These are phyloP conservation scores for Rhizophagus sp. DNA, from an alignment of 192 early-diverging fungal genomes.

Conservation along the genomic window DNA sequence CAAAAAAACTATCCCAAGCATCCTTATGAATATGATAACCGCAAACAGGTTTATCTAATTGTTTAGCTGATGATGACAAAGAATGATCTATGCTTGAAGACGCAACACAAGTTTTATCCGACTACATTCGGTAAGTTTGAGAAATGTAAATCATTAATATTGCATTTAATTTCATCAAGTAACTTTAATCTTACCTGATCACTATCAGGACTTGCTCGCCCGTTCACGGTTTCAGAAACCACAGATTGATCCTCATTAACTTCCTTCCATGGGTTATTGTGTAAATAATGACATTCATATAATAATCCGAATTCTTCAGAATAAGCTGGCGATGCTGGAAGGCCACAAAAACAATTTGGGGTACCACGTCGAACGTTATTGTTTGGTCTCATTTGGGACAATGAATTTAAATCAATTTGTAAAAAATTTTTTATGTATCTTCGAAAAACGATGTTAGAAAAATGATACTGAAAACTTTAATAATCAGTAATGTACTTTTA, in stretches of 20 bases:
- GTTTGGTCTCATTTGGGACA: too few relatives aligned
- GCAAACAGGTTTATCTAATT: slow-evolving; percentile 22
- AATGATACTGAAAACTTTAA: too few relatives aligned
- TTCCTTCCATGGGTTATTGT: not conserved
- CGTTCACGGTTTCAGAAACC: not conserved
- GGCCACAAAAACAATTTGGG: slow-evolving; percentile 31
- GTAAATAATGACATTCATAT: slow-evolving; percentile 32
- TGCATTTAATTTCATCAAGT: not conserved
- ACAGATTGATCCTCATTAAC: not conserved
- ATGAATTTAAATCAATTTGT: too few relatives aligned
- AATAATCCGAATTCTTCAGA: slow-evolving; percentile 36
- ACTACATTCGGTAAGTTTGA: not conserved
- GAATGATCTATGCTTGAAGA: not conserved
- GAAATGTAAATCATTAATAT: not conserved
- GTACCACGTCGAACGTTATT: too few relatives aligned
- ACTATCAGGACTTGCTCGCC: not conserved
- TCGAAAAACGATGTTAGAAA: too few relatives aligned
- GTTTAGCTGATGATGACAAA: not conserved
- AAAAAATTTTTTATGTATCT: too few relatives aligned
- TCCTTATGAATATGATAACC: slow-evolving; percentile 39
- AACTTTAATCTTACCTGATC: not conserved
- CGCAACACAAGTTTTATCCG: not conserved
- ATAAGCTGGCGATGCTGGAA: slow-evolving; percentile 21
- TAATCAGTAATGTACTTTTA: too few relatives aligned
- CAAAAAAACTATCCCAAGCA: slow-evolving; percentile 30